phyloP scores from a whole-genome alignment of 371 early-diverging fungal genomes.

The Rhizopus microsporus region DNA sequence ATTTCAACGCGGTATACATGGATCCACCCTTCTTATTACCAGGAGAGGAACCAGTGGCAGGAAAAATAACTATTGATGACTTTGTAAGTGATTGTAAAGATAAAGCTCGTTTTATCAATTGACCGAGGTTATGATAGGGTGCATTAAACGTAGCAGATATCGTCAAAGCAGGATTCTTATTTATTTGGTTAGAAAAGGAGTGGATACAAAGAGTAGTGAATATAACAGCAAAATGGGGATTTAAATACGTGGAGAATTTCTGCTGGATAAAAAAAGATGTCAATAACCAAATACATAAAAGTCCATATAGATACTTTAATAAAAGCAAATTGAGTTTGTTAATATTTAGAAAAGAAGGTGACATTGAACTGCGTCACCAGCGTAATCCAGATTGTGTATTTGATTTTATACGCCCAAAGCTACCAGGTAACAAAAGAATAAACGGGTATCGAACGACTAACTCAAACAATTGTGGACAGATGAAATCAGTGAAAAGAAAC shows the following conservation, averaged over 20 bases:
- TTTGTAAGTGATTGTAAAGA: constrained; percentile 43
- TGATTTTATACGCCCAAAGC: constrained; percentile 82
- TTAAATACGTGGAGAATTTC: constrained; percentile 94
- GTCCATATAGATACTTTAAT: constrained; percentile 71
- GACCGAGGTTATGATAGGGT: constrained; percentile 26
- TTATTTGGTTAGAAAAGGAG: constrained; percentile 92
- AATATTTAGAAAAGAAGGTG: constrained; percentile 86
- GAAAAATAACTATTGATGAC: constrained; percentile 68
- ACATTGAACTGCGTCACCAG: constrained; percentile 89
- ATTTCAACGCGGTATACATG: constrained; percentile 85
- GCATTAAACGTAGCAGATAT: constrained; percentile 61
- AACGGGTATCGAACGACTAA: not conserved
- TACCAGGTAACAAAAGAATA: constrained; percentile 33
- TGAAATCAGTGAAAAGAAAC: constrained; percentile 77
- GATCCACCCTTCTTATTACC: constrained; percentile 86
- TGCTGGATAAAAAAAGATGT: constrained; percentile 87
- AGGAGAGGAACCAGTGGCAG: constrained; percentile 65
- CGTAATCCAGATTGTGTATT: constrained; percentile 92
- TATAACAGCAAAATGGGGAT: constrained; percentile 79
- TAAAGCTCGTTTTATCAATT: not conserved
- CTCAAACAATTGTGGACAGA: constrained; percentile 20
- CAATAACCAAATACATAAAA: constrained; percentile 78
- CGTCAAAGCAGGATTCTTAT: constrained; percentile 79
- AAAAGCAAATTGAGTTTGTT: constrained; percentile 84
- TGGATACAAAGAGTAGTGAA: constrained; percentile 76